A percentile compares a stretch with the other conserved stretches of the same genome.
Conservation (phyloP, 192 early-diverging fungal genomes). For the Thoreauomyces humboldtii region DNA sequence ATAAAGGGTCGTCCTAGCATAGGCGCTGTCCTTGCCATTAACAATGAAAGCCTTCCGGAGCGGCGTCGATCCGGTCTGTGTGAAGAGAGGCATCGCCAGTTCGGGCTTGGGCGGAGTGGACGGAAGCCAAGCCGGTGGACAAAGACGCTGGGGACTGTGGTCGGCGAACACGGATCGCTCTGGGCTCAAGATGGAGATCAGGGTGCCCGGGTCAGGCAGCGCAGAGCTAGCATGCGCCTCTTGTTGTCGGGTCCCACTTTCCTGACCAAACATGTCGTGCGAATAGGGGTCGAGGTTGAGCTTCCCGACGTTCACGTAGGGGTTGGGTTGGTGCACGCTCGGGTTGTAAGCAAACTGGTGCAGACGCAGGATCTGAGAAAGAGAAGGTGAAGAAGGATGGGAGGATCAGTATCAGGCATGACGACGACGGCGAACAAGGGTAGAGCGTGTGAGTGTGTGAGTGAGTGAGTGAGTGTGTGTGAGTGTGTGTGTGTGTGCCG, state of each 20-base stretch:
- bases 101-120: background rate
- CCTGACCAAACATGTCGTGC: slow-evolving; percentile 25
- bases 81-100: no score
- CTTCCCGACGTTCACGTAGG: slow-evolving; percentile 26
- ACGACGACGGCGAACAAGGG: no score
- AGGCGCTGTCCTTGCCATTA: no score
- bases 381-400: no score
- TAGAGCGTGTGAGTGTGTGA: no score
- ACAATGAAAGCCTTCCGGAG: no score
- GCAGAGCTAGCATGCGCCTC: background rate
- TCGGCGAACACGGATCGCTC: background rate
- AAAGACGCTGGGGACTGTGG: background rate
- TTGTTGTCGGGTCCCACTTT: background rate
- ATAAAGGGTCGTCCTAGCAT: background rate
- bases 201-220: background rate
- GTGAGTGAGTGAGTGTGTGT: no score
- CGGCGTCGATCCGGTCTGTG: background rate
- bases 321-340: slow-evolving; percentile 24
- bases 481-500: no score
- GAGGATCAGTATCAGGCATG: no score
- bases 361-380: slow-evolving; percentile 30
- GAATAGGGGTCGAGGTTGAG: slow-evolving; percentile 21
- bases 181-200: background rate
- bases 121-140: no score
- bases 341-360: slow-evolving; percentile 31